Evolutionary conservation across 2,329 filamentous ascomycete genomes (phyloP).

Genomic region (Thermothelomyces thermophilus): DNA sequence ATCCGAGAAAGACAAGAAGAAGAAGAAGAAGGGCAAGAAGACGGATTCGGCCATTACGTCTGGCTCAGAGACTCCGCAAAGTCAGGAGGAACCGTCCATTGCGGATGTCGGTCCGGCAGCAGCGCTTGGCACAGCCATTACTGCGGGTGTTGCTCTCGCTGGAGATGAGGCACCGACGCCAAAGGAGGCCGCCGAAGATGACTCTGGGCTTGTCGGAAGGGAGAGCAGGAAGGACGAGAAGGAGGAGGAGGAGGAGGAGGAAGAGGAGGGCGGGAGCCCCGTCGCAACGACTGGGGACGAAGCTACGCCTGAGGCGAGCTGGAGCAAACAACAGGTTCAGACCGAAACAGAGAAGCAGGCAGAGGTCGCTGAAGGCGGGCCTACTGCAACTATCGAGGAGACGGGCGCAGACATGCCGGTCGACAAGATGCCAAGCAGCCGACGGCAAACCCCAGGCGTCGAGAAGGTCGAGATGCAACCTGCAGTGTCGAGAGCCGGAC

Average conservation of each 20-base stretch:
- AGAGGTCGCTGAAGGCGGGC: not conserved
- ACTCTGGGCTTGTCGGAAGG: conserved; percentile 20
- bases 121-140: not conserved
- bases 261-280: conserved; percentile 25
- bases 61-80: conserved; percentile 1
- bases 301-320: not conserved
- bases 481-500: conserved; percentile 15
- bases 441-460: conserved; percentile 10
- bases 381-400: not conserved
- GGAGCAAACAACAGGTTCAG: not conserved
- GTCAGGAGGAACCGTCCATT: conserved; percentile 6
- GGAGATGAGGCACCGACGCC: not conserved
- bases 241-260: conserved; percentile 28
- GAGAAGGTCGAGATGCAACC: conserved; percentile 25
- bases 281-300: conserved; percentile 9
- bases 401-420: not conserved
- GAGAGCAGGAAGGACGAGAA: conserved; percentile 30
- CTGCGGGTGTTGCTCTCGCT: not conserved
- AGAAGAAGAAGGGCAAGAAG: conserved; percentile 28
- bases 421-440: conserved; percentile 3
- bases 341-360: not conserved
- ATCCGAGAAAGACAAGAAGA: conserved; percentile 30
- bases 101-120: conserved; percentile 2
- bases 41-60: conserved; percentile 8
- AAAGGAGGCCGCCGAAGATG: conserved; percentile 17